These are phyloP conservation scores for Geranomyces michiganensis DNA, from an alignment of 192 early-diverging fungal species.

Conservation along the genomic window DNA sequence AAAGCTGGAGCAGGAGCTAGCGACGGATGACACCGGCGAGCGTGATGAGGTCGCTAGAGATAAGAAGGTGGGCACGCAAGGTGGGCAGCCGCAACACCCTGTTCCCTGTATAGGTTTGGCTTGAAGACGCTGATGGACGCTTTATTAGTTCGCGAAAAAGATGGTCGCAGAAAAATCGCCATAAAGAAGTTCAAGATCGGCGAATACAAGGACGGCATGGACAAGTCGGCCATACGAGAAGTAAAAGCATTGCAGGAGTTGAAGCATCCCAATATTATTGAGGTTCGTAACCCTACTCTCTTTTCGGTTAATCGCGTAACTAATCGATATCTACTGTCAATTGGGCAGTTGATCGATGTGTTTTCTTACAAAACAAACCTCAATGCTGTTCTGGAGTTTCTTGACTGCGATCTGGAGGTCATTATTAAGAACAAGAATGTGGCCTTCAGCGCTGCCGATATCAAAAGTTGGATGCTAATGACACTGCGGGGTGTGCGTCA, in stretches of 20 bases:
- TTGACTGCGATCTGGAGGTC: conserved; percentile 93
- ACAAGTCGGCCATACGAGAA: conserved; percentile 94
- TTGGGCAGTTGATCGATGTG: conserved; percentile 80
- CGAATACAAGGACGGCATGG: conserved; percentile 90
- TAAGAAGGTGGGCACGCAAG: conserved; percentile 35
- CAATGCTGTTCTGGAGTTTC: conserved; percentile 91
- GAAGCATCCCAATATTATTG: conserved; percentile 88
- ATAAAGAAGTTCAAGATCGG: conserved; percentile 98
- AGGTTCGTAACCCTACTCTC: conserved; percentile 47
- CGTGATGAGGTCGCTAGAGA: conserved; percentile 4
- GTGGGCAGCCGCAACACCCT: neutral
- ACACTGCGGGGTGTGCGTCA: conserved; percentile 89
- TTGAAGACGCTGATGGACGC: neutral
- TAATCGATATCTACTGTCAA: neutral
- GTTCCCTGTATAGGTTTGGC: neutral
- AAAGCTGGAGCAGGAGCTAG: conserved; percentile 16
- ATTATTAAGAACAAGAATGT: conserved; percentile 93
- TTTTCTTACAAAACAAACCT: conserved; percentile 89
- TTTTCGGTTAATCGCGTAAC: neutral
- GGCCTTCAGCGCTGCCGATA: conserved; percentile 85
- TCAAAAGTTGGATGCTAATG: conserved; percentile 99
- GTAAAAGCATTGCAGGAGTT: conserved; percentile 92
- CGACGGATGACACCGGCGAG: conserved; percentile 23
- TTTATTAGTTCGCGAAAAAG: conserved; percentile 54
- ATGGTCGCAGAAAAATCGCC: conserved; percentile 76